Base-by-base conservation (phyloP, 805 yeast species). In the Clavispora santaluciae region DNA sequence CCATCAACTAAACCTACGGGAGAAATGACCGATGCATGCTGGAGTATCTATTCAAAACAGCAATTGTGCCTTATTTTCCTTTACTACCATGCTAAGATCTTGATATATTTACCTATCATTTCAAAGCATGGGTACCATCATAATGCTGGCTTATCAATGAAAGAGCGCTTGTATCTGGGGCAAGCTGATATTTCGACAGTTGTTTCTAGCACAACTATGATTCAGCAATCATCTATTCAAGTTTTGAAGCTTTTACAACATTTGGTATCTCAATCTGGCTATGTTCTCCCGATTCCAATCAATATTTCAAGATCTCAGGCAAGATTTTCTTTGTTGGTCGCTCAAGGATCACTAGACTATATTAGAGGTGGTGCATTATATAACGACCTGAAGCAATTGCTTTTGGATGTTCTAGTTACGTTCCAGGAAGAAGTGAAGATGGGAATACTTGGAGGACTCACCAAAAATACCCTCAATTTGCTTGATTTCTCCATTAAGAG, bases 311-410 rank as follows among this genome's bases (percentile, higher is more conserved):
- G 88, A 45, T 78, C 81, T 45, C 78, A 76, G 51, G 79, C 86
- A 2, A 65, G 88, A 36, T 72, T 81, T 47, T 70, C 84, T 0
- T 64, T 85, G 22, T 52, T 83, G 35, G 83, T 82, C 21, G 87
- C 89, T 0, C 78, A 78, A 38, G 89, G 95, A 12, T 78, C 88
- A 0, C 66, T 89, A 41, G 96, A 88, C 47, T 87, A 86, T 56
- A 80, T 86, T 2, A 79, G 86, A 56, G 88, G 89, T 28, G 95
- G 96, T 0, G 81, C 91, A 1, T 61, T 88, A 40, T 80, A 82
- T 55, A 85, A 79, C 54, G 88, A 81, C 38, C 78, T 82, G 55
- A 83, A 79, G 49, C 70, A 62, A 24, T 63, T 85, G 36, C 61
- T 88, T 35, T 60, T 68, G 16, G 73, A 66, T 22, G 69, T 79